Evolutionary conservation across 1,284 basidiomycete genomes (phyloP), one percentile per base, ranked within the genome.

Genomic region (Naganishia cerealis): DNA sequence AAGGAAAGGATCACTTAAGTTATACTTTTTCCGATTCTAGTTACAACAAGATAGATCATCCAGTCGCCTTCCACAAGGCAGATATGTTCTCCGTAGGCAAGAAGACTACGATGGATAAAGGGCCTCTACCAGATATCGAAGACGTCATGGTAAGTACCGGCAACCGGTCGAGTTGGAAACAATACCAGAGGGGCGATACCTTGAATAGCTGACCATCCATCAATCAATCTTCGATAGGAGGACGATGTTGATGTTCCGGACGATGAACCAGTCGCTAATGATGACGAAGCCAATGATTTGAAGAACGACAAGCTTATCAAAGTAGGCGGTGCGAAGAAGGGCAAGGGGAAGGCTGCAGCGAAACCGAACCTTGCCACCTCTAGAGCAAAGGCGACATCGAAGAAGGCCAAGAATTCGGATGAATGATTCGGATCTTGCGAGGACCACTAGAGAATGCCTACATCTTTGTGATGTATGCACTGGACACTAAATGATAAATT

Each of bases 11-110:
- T 61, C 13, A 36, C 67, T 61, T 15, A 53, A 9, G 52, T 18
- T 57, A n/a, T 61, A 43, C 53, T n/a, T 13, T 26, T 10, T n/a
- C 13, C 21, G 16, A 55, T 29, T 36, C 4, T 54, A 94, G 91
- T 75, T 96, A 95, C 81, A 96, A 96, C 77, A 82, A 87, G 18
- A 78, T 79, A 29, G 91, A 94, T 61, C 93, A 96, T 77, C 93
- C 94, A 0, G 90, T 96, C 72, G 87, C 93, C 0, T 95, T 94
- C 85, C 88, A 95, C 81, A 93, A 91, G 76, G 89, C 87, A 0
- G 83, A 85, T 68, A 88, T 91, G 73, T 82, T 93, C 52, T 90
- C 90, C 2, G 89, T 88, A 73, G 87, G 90, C 1, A 91, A 89
- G 83, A 93, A 90, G 77, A 84, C 93, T 65, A 85, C 84, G 9